Evolutionary conservation across 805 yeast genomes (phyloP), one percentile per base, ranked within the genome.

Genomic region (Candida maesae): DNA sequence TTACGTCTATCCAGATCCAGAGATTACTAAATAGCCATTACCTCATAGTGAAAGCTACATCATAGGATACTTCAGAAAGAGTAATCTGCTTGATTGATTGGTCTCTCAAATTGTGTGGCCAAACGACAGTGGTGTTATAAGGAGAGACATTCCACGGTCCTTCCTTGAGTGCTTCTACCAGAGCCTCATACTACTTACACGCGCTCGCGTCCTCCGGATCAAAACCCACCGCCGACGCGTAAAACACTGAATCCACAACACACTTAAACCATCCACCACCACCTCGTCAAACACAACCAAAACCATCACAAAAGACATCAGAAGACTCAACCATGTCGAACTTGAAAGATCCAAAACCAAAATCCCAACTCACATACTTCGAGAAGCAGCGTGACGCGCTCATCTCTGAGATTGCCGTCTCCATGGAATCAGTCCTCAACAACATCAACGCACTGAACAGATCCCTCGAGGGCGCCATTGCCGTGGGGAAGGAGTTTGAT

Each of bases 401-500:
- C 29, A 64, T 80, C n/a, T 71, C 76, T 32, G 83, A 79, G 45
- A 78, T 80, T 33, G 61, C 79, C 2, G 53, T 60, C n/a, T 66
- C 79, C 10, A 72, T 84, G 74, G 88, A 81, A 50, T 71, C 81
- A 0, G 83, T 83, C 6, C 65, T 82, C 38, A 69, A 76, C 52
- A 80, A 80, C 50, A 60, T 84, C 42, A 82, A 81, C 50, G 71
- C 79, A 16, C 64, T 84, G 44, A 84, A 84, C 55, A 68, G 87
- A 33, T 74, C 89, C 0, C 62, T 84, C 38, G 83, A 81, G 49
- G 79, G 76, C 32, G 74, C 80, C 3, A 71, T 82, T 13, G 81
- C 83, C 17, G 86, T 84, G 3, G 90, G 93, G 2, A 78, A 79
- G 53, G 90, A 82, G 45, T 84, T 84, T 52, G 85, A 83, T 42